These are phyloP conservation scores for Bruguiera gymnorhiza DNA, from an alignment of 345 rosid species.

Conservation along the genomic window DNA sequence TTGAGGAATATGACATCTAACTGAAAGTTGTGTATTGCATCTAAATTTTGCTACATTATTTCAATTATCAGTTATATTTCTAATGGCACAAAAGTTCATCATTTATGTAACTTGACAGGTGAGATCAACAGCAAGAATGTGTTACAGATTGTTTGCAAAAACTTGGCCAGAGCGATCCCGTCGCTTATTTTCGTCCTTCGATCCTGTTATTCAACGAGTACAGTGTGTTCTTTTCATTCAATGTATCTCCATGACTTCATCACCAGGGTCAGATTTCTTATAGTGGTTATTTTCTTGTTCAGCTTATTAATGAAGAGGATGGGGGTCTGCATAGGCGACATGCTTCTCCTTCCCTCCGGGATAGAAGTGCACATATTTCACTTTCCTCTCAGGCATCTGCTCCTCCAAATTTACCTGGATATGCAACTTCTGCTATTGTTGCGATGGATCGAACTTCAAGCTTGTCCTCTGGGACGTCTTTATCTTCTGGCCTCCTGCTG, in stretches of 20 bases:
- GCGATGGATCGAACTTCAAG: constrained; percentile 93
- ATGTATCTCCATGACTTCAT: neutral
- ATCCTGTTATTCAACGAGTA: constrained; percentile 98
- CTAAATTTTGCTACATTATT: too few relatives aligned
- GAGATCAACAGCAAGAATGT: constrained; percentile 93
- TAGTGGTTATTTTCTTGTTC: constrained; percentile 13
- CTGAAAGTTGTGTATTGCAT: too few relatives aligned
- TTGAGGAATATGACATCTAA: too few relatives aligned
- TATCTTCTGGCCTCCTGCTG: constrained; percentile 71
- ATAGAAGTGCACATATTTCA: constrained; percentile 68
- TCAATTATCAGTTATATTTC: neutral
- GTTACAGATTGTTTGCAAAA: constrained; percentile 96
- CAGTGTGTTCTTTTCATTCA: neutral
- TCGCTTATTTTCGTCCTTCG: constrained; percentile 85
- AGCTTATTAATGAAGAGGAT: constrained; percentile 94
- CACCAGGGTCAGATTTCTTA: neutral
- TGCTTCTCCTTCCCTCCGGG: constrained; percentile 93
- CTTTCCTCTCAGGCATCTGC: constrained; percentile 51
- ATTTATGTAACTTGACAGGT: constrained; percentile 50
- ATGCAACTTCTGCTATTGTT: constrained; percentile 95
- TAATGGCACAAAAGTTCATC: neutral
- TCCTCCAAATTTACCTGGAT: constrained; percentile 62
- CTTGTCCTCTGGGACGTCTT: constrained; percentile 60
- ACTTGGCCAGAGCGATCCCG: constrained; percentile 99
- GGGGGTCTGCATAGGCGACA: constrained; percentile 96